Conservation (phyloP, 2,329 filamentous ascomycete genomes). For the Aureobasidium subglaciale region DNA sequence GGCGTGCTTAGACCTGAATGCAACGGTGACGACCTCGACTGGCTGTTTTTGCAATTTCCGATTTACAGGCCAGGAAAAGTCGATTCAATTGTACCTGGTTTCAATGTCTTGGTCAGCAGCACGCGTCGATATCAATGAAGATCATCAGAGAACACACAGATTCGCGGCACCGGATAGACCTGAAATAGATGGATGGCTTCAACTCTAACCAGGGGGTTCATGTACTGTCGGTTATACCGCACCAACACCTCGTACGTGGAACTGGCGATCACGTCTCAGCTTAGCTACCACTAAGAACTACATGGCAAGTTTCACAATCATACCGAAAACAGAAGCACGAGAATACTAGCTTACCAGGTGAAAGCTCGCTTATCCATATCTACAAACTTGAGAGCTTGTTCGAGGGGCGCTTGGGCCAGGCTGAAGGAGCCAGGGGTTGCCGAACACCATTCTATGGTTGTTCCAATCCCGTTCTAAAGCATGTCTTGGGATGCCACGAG, state of each 20-base stretch:
- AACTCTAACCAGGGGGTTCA: neutral
- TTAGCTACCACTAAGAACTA: neutral
- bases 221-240: neutral
- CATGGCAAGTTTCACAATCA: neutral
- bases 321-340: neutral
- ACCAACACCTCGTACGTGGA: neutral
- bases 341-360: too few species aligned
- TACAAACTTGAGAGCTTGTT: neutral
- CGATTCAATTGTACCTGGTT: slow-evolving; percentile 3
- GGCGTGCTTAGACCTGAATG: neutral
- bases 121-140: neutral
- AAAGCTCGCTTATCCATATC: neutral
- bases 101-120: neutral
- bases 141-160: neutral
- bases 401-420: too few species aligned
- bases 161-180: neutral
- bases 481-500: slow-evolving; percentile 12
- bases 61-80: neutral
- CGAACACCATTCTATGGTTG: neutral
- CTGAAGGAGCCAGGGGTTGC: neutral
- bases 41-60: slow-evolving; percentile 4
- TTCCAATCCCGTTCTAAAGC: slow-evolving; percentile 7
- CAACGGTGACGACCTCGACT: neutral
- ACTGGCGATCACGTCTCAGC: neutral
- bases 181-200: neutral